A percentile compares a stretch with the other conserved stretches of the same genome.
phyloP scores from a whole-genome alignment of 2,329 filamentous ascomycete species.

The Colletotrichum sp. region DNA sequence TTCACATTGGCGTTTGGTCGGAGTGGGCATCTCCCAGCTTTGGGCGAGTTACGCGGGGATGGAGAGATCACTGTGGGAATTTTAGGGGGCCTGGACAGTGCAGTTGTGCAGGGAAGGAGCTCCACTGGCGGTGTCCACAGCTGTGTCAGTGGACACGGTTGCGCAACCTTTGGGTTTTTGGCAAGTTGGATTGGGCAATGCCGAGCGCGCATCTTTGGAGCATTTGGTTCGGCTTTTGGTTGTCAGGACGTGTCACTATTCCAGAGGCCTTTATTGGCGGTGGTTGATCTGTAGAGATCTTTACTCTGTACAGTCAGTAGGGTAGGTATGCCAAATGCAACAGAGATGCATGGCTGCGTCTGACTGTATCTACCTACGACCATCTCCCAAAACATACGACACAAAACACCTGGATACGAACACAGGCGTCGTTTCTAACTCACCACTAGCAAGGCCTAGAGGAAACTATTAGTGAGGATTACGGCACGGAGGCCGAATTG shows the following conservation, averaged over 20 bases:
- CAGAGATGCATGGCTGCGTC: neutral
- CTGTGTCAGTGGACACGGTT: conserved; percentile 13
- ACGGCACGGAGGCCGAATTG: neutral
- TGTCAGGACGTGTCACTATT: neutral
- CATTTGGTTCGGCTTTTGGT: neutral
- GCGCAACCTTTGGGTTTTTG: neutral
- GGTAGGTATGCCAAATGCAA: neutral
- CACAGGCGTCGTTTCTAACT: neutral
- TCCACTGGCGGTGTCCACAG: neutral
- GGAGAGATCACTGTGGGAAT: conserved; percentile 6
- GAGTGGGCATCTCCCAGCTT: neutral
- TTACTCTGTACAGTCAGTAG: neutral
- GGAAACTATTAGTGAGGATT: neutral
- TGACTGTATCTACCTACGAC: neutral
- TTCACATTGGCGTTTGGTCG: neutral
- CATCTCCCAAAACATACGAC: neutral
- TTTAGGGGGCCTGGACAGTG: neutral
- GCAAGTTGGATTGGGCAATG: neutral
- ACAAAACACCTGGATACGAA: neutral
- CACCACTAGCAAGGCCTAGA: neutral
- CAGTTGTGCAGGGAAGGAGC: neutral
- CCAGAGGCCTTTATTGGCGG: neutral
- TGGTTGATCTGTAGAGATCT: neutral
- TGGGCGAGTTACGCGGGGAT: neutral
- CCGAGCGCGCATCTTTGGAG: neutral